These are phyloP conservation scores for Penicillium sp. DNA, from an alignment of 2,329 filamentous ascomycete genomes.

Conservation along the genomic window DNA sequence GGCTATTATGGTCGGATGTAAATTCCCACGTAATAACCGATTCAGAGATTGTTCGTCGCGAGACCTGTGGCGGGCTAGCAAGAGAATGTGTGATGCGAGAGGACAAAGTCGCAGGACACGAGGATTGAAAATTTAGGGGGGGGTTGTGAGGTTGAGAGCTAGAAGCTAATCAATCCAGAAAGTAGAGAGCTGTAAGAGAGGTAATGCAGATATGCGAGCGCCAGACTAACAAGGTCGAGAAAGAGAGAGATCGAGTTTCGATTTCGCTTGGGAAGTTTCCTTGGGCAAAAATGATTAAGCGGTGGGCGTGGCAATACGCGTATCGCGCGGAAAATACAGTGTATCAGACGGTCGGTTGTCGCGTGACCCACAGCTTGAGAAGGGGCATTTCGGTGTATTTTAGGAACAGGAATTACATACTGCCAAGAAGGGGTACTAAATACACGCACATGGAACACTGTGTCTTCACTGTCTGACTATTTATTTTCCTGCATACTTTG, in stretches of 20 bases:
- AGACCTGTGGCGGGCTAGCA: slow-evolving; percentile 24
- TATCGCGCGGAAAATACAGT: slow-evolving; percentile 16
- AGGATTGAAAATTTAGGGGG: slow-evolving; percentile 12
- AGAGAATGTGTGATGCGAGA: slow-evolving; percentile 25
- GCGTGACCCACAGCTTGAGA: slow-evolving; percentile 11
- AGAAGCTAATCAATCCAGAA: slow-evolving; percentile 24
- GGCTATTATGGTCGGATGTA: slow-evolving; percentile 22
- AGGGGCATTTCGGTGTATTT: slow-evolving; percentile 2
- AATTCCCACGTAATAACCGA: slow-evolving; percentile 25
- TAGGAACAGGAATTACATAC: slow-evolving; percentile 8
- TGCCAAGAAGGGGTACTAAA: slow-evolving; percentile 10
- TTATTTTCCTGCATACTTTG: slow-evolving; percentile 1
- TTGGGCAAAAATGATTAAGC: slow-evolving; percentile 30
- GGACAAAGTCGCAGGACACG: slow-evolving; percentile 25
- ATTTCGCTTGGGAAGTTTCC: slow-evolving; percentile 29
- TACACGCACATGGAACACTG: slow-evolving; percentile 20
- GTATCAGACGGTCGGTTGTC: slow-evolving; percentile 14
- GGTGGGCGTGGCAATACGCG: slow-evolving; percentile 31
- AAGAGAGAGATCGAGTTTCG: slow-evolving; percentile 31
- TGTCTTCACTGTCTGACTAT: slow-evolving; percentile 8
- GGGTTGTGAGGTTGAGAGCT: slow-evolving; percentile 15
- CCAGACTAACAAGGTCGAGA: slow-evolving; percentile 33
- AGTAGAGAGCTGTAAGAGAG: slow-evolving; percentile 16
- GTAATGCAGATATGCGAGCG: slow-evolving; percentile 29
- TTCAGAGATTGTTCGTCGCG: slow-evolving; percentile 23